A percentile compares a stretch with the other conserved stretches of the same genome.
Evolutionary conservation across 805 yeast species (phyloP).

Genomic region (Metschnikowia reukaufii): DNA sequence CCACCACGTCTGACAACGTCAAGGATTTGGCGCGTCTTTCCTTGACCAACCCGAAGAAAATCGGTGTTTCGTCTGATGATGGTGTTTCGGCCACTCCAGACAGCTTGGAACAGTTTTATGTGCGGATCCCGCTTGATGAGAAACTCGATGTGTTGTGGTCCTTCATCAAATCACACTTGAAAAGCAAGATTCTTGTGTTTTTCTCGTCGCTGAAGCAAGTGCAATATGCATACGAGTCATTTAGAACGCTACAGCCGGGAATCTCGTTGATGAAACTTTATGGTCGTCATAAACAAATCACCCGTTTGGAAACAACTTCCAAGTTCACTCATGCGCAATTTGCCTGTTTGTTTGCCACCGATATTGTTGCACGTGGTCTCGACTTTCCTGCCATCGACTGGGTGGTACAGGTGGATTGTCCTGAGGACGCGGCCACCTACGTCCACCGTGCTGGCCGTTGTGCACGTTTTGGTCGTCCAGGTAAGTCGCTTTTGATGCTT

Average conservation of each 20-base stretch:
- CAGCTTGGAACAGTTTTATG: slow-evolving; percentile 78
- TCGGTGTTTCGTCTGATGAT: slow-evolving; percentile 39
- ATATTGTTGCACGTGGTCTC: slow-evolving; percentile 87
- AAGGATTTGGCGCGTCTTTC: slow-evolving; percentile 81
- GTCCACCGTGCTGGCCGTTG: slow-evolving; percentile 90
- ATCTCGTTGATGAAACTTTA: slow-evolving; percentile 81
- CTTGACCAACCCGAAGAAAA: slow-evolving; percentile 55
- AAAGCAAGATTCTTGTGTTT: slow-evolving; percentile 77
- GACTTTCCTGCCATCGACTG: slow-evolving; percentile 93
- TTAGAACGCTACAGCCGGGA: slow-evolving; percentile 88
- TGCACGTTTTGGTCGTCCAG: slow-evolving; percentile 83
- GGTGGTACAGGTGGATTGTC: slow-evolving; percentile 92
- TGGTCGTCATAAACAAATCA: slow-evolving; percentile 89
- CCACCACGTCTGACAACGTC: slow-evolving; percentile 84
- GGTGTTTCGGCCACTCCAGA: slow-evolving; percentile 77
- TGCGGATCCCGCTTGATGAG: slow-evolving; percentile 68
- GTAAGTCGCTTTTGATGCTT: slow-evolving; percentile 78
- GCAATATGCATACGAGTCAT: slow-evolving; percentile 83
- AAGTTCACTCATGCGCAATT: slow-evolving; percentile 77
- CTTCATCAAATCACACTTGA: slow-evolving; percentile 79
- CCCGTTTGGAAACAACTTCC: slow-evolving; percentile 76
- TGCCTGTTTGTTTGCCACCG: slow-evolving; percentile 85
- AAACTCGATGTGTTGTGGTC: slow-evolving; percentile 86
- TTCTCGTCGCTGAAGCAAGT: slow-evolving; percentile 88
- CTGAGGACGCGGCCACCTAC: slow-evolving; percentile 86